phyloP scores from a whole-genome alignment of 1,139 yeast species.

The Nakaseomyces uthaithaninus region DNA sequence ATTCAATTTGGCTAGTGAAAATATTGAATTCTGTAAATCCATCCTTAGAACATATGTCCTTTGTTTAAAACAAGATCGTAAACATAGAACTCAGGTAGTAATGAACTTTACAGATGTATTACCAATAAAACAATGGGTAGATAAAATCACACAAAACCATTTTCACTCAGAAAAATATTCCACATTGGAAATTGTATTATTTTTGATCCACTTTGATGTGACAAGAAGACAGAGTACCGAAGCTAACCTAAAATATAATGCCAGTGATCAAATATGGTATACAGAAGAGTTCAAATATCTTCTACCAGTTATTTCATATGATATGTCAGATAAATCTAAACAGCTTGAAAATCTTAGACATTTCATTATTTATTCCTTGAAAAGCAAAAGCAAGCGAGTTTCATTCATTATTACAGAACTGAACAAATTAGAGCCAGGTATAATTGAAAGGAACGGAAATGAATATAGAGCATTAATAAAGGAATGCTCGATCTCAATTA shows the following conservation, averaged over 20 bases:
- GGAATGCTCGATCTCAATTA: constrained; percentile 15
- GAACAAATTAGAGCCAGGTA: constrained; percentile 13
- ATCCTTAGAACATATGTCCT: constrained; percentile 20
- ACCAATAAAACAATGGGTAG: constrained; percentile 18
- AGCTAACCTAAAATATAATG: constrained; percentile 9
- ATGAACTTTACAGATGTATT: constrained; percentile 13
- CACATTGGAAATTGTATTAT: constrained; percentile 14
- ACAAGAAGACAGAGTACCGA: constrained; percentile 14
- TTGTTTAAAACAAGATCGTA: constrained; percentile 10
- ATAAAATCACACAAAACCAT: constrained; percentile 1
- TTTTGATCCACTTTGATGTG: constrained; percentile 20
- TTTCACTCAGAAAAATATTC: neutral
- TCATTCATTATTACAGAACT: constrained; percentile 10
- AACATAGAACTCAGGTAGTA: neutral
- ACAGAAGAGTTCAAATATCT: constrained; percentile 10
- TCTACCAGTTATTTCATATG: constrained; percentile 10
- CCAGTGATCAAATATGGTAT: constrained; percentile 13
- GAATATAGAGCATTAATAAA: constrained; percentile 11
- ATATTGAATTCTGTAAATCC: constrained; percentile 18
- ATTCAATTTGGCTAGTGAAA: constrained; percentile 9
- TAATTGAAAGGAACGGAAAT: constrained; percentile 9
- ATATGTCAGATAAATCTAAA: constrained; percentile 15
- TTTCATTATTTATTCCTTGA: constrained; percentile 13
- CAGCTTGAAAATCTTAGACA: constrained; percentile 23
- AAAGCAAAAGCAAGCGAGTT: neutral